A percentile compares a stretch with the other conserved stretches of the same genome.
phyloP scores from a whole-genome alignment of 2,329 filamentous ascomycete genomes.

The Nothopassalora personata region DNA sequence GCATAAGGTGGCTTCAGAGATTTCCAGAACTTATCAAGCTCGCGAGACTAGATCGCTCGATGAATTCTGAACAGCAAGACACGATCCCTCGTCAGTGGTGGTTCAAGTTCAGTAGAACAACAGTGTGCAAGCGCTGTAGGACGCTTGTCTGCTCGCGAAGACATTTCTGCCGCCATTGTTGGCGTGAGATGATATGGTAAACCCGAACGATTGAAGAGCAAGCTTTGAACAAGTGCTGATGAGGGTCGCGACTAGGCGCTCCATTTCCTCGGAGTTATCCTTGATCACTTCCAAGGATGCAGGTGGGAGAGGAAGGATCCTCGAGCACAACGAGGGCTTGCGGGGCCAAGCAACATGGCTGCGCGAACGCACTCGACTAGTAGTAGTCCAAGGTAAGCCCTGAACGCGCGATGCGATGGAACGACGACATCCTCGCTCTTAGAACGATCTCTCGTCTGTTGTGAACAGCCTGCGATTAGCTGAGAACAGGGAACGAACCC shows the following conservation, averaged over 20 bases:
- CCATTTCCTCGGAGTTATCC: neutral
- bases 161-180: no score
- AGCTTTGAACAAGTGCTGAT: neutral
- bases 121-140: no score
- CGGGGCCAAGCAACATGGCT: neutral
- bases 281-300: neutral
- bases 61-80: neutral
- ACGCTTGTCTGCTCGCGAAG: no score
- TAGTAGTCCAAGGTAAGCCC: neutral
- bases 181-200: no score
- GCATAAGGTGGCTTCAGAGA: neutral
- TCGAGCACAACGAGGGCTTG: neutral
- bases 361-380: neutral
- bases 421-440: neutral
- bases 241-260: neutral
- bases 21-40: neutral
- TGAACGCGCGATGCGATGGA: neutral
- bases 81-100: no score
- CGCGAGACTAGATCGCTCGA: neutral
- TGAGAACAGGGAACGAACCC: no score
- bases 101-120: no score
- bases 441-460: neutral
- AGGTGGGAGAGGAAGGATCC: neutral
- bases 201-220: no score
- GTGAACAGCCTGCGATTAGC: neutral